phyloP scores from a whole-genome alignment of 192 early-diverging fungal genomes.

The Backusella liffmaniae region DNA sequence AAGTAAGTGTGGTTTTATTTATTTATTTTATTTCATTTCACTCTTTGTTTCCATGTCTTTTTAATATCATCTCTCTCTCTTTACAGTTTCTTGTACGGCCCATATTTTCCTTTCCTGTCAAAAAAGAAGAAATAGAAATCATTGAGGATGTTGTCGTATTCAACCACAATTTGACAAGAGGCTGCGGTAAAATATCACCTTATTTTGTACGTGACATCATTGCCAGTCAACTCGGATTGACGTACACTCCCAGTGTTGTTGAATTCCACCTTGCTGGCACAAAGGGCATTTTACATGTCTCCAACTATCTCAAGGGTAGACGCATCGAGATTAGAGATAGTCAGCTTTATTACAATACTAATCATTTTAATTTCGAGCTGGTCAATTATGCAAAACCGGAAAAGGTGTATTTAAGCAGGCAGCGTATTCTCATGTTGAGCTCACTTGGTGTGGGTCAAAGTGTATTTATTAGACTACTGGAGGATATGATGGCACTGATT shows the following conservation, averaged over 20 bases:
- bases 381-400: constrained; percentile 44
- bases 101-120: constrained; percentile 38
- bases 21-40: neutral
- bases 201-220: constrained; percentile 39
- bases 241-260: constrained; percentile 49
- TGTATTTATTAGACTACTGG: constrained; percentile 46
- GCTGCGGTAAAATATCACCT: constrained; percentile 58
- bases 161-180: constrained; percentile 62
- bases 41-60: neutral
- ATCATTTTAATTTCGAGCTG: constrained; percentile 47
- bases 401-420: constrained; percentile 53
- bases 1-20: constrained; percentile 15
- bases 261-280: constrained; percentile 68
- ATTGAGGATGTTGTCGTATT: constrained; percentile 55
- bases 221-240: constrained; percentile 33
- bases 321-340: constrained; percentile 45
- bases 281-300: constrained; percentile 52
- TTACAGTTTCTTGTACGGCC: constrained; percentile 57
- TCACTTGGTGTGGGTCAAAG: constrained; percentile 50
- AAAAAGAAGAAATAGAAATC: constrained; percentile 34
- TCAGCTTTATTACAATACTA: constrained; percentile 52
- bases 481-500: constrained; percentile 32
- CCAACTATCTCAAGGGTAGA: constrained; percentile 29
- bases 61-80: neutral
- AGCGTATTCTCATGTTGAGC: constrained; percentile 54